Conservation (phyloP, 148 eudicot genomes). For the Suaeda aralocaspica region DNA sequence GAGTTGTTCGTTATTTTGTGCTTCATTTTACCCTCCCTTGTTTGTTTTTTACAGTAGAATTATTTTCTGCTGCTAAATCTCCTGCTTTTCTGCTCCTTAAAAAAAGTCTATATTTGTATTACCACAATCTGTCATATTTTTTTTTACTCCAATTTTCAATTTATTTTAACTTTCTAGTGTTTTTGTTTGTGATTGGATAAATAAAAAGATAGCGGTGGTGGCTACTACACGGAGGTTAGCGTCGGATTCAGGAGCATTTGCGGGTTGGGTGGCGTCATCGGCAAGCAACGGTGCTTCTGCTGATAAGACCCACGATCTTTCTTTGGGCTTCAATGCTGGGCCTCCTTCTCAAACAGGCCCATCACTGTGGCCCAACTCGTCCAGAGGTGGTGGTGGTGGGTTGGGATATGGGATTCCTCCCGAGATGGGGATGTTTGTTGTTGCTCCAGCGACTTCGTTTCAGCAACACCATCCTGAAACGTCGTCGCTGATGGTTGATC, state of each 20-base stretch:
- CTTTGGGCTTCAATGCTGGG: slow-evolving; percentile 22
- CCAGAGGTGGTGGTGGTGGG: no score
- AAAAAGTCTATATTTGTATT: background rate
- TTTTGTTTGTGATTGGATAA: no score
- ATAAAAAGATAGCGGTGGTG: slow-evolving; percentile 22
- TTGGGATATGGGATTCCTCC: slow-evolving; percentile 39
- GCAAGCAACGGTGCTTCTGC: background rate
- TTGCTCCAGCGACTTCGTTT: slow-evolving; percentile 50
- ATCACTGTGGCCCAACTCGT: slow-evolving; percentile 43
- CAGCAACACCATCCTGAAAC: slow-evolving; percentile 32
- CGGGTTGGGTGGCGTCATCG: slow-evolving; percentile 31
- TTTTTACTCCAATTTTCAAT: no score
- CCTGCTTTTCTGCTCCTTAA: background rate
- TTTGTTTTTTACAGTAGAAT: background rate
- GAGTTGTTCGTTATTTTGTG: background rate
- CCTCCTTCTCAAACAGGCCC: background rate
- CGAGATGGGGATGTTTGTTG: slow-evolving; percentile 72
- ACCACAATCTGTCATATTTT: no score
- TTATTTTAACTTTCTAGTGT: no score
- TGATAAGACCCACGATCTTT: slow-evolving; percentile 22
- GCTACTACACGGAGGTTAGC: slow-evolving; percentile 32
- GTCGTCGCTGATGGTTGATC: slow-evolving; percentile 6
- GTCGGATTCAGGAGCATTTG: slow-evolving; percentile 32
- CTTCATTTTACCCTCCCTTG: background rate
- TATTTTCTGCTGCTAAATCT: background rate